These are phyloP conservation scores for Beta macrorhiza DNA, from an alignment of 179 eudicot species.

Conservation along the genomic window DNA sequence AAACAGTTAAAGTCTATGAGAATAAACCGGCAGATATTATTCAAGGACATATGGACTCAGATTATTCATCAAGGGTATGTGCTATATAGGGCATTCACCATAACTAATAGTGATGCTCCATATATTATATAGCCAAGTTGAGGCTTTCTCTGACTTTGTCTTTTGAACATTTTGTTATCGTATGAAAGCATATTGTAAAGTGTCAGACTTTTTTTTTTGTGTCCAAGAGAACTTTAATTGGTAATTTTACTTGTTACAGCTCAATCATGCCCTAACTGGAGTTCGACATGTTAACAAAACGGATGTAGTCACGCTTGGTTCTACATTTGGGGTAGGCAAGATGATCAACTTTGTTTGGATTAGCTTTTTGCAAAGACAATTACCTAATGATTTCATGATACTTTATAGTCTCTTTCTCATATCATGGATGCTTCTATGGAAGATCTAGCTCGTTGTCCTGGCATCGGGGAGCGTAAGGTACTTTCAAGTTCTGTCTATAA, in stretches of 20 bases:
- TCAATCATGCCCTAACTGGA: conserved; percentile 75
- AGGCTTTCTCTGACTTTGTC: not conserved
- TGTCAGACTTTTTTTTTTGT: not conserved
- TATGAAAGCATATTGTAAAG: not conserved
- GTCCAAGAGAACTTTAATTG: conserved; percentile 15
- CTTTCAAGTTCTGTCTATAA: not conserved
- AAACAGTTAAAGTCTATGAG: conserved; percentile 86
- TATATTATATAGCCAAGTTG: not conserved
- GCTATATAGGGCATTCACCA: not conserved
- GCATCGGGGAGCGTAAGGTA: conserved; percentile 97
- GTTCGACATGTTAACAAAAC: conserved; percentile 89
- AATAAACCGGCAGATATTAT: conserved; percentile 94
- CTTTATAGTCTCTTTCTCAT: conserved; percentile 72
- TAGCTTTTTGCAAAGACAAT: not conserved
- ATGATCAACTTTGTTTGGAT: not conserved
- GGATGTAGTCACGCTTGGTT: conserved; percentile 93
- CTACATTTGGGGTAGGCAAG: conserved; percentile 86
- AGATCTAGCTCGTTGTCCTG: conserved; percentile 95
- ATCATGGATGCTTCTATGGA: conserved; percentile 99
- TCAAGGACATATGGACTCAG: conserved; percentile 89
- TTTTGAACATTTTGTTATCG: not conserved
- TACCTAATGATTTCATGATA: conserved; percentile 9
- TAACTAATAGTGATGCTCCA: not conserved
- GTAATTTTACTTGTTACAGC: conserved; percentile 42
- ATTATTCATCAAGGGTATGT: conserved; percentile 77